Evolutionary conservation across 495 filamentous ascomycete genomes (phyloP), one percentile per base, ranked within the genome.

Genomic region (Penicillium pancosmium): DNA sequence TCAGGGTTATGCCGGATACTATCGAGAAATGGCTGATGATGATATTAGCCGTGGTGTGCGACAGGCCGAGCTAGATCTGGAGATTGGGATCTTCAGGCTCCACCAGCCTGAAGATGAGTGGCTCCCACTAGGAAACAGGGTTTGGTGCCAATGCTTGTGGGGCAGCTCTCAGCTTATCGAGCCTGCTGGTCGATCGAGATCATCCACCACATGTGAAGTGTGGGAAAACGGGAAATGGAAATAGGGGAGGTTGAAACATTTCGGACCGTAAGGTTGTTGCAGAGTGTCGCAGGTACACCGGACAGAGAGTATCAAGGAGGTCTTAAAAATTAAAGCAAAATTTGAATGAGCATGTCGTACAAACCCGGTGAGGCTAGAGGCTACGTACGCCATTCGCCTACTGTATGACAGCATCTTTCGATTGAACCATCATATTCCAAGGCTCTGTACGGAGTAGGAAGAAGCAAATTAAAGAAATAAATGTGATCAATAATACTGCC

Each of bases 51-150:
- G 35, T 53, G 51, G 41, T 38, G 46, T 53, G 23, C 36, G 35
- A 53, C 51, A 41, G n/a, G 41, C 46, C 46, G 46, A 48, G 46
- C 46, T 43, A 53, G 35, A 40, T 36, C n/a, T 51, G 46, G 21
- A 55, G 27, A 55, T 55, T 55, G 40, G 55, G 46, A 57, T 57
- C 55, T 15, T n/a, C 55, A 50, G 38, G 55, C 19, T n/a, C 46
- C 46, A 27, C 23, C 21, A 3, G 41, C 5, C 15, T 44, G 41
- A 44, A 44, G 15, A 44, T 31, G 8, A 48, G 46, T 48, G 46
- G 46, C 46, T 48, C 46, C 19, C 46, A 48, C 9, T 9, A 12
- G 16, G 7, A 44, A 44, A 44, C 46, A 48, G 46, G 46, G 46
- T 48, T 48, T 27, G 46, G 46, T 48, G 46, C 46, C 21, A 27